A percentile compares a stretch with the other conserved stretches of the same genome.
Evolutionary conservation across 192 early-diverging fungal species (phyloP).

Genomic region (Coemansia sp.): DNA sequence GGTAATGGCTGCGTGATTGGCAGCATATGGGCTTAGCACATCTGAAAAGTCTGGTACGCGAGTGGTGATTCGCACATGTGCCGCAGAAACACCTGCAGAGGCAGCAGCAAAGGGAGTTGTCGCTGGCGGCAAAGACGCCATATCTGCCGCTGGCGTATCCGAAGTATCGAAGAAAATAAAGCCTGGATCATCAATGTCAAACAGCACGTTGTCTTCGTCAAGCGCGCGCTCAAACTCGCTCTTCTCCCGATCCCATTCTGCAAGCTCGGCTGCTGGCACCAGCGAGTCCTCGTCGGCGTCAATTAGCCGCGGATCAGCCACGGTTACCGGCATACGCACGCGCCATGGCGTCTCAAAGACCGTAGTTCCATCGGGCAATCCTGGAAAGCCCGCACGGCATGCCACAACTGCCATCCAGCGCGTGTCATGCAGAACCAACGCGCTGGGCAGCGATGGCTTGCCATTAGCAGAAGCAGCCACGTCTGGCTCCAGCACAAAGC

Average conservation of each 20-base stretch:
- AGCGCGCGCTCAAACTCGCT: conserved; percentile 53
- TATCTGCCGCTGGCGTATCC: background rate
- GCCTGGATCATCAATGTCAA: conserved; percentile 53
- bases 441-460: conserved; percentile 34
- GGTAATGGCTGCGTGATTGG: conserved; percentile 5
- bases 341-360: conserved; percentile 54
- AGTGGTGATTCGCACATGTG: conserved; percentile 45
- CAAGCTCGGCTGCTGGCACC: conserved; percentile 44
- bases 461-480: conserved; percentile 2
- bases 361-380: conserved; percentile 29
- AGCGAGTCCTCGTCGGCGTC: conserved; percentile 36
- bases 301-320: conserved; percentile 26
- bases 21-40: conserved; percentile 9
- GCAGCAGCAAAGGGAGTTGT: background rate
- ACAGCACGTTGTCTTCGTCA: conserved; percentile 52
- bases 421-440: conserved; percentile 50
- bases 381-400: conserved; percentile 27
- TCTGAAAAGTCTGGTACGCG: conserved; percentile 46
- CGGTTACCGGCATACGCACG: conserved; percentile 21
- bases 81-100: conserved; percentile 11
- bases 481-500: conserved; percentile 43
- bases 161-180: conserved; percentile 51
- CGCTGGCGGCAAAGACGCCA: background rate
- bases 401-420: conserved; percentile 42
- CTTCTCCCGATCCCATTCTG: conserved; percentile 44